Evolutionary conservation across 129 eudicot genomes (phyloP).

Genomic region (Daucus carota): DH1_v3.0 NC_030381.2:36857501-36858000

Average conservation of each 20-base stretch:
- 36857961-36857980: constrained; percentile 30
- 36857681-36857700: constrained; percentile 27
- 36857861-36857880: constrained; percentile 27
- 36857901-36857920: constrained; percentile 24
- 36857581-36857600: constrained; percentile 37
- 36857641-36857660: constrained; percentile 32
- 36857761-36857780: constrained; percentile 31
- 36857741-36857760: constrained; percentile 27
- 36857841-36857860: constrained; percentile 33
- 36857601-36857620: constrained; percentile 30
- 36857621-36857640: constrained; percentile 33
- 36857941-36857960: constrained; percentile 32
- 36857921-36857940: constrained; percentile 22
- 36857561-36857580: constrained; percentile 33
- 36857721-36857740: constrained; percentile 21
- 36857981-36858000: constrained; percentile 23
- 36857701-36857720: constrained; percentile 28
- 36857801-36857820: constrained; percentile 27
- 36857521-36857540: constrained; percentile 39
- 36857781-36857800: constrained; percentile 30
- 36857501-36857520: constrained; percentile 34
- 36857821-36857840: constrained; percentile 25
- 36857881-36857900: constrained; percentile 32
- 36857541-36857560: constrained; percentile 31
- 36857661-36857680: constrained; percentile 27